Percentiles rank a stretch among this genome's conserved stretches.
phyloP scores from a whole-genome alignment of 352 stramenopile species.

The Halophytophthora batemanensis region DNA sequence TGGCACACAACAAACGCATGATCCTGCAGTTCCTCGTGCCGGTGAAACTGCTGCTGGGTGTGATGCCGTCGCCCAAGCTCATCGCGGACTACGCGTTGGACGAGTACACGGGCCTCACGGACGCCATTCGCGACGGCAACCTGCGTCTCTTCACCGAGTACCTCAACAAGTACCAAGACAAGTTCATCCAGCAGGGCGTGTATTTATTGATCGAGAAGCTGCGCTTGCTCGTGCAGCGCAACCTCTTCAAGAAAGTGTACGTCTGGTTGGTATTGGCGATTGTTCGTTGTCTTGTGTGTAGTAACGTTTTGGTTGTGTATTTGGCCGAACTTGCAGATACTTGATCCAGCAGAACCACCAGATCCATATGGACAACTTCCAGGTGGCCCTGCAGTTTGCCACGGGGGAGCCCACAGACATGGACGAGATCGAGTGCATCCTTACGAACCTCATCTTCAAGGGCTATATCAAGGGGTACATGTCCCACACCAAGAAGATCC shows the following conservation, averaged over 20 bases:
- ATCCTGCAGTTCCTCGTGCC: slow-evolving; percentile 95
- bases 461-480: slow-evolving; percentile 97
- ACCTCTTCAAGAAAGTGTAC: slow-evolving; percentile 96
- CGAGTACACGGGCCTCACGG: slow-evolving; percentile 86
- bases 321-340: slow-evolving; percentile 38
- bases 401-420: slow-evolving; percentile 88
- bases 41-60: slow-evolving; percentile 91
- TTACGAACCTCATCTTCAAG: slow-evolving; percentile 97
- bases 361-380: slow-evolving; percentile 89
- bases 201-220: slow-evolving; percentile 97
- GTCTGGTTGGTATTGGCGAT: slow-evolving; percentile 12
- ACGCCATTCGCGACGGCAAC: slow-evolving; percentile 91
- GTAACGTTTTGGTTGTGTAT: slow-evolving; percentile 3
- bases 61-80: slow-evolving; percentile 89
- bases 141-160: slow-evolving; percentile 92
- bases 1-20: slow-evolving; percentile 90
- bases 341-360: slow-evolving; percentile 86
- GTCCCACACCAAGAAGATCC: slow-evolving; percentile 94
- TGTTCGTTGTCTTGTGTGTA: background rate
- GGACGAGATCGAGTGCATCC: slow-evolving; percentile 96
- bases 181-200: slow-evolving; percentile 91
- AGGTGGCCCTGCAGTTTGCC: slow-evolving; percentile 82
- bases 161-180: slow-evolving; percentile 87
- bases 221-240: slow-evolving; percentile 93
- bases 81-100: slow-evolving; percentile 89